These are phyloP conservation scores for Anacardium occidentale DNA, from an alignment of 345 rosid species.

Conservation along the genomic window DNA sequence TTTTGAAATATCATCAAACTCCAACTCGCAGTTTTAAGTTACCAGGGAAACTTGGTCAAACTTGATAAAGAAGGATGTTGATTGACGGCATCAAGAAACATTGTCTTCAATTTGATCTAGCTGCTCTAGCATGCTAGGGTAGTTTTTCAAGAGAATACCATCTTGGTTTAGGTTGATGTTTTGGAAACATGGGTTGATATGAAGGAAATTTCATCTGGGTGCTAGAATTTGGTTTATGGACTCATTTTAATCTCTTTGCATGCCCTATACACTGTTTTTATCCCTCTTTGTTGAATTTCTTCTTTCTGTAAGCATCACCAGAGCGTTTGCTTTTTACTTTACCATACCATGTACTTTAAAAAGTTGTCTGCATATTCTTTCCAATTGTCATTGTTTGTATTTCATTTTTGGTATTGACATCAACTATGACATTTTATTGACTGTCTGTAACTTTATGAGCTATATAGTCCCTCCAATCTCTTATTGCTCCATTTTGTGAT, in stretches of 20 bases:
- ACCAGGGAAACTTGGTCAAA: not conserved
- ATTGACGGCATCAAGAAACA: not conserved
- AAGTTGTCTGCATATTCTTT: not conserved
- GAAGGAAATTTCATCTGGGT: not conserved
- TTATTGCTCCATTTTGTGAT: not conserved
- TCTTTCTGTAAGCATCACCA: not conserved
- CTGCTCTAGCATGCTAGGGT: not conserved
- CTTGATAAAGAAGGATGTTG: not conserved
- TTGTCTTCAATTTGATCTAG: not conserved
- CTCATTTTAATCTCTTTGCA: not conserved
- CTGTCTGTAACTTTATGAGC: not conserved
- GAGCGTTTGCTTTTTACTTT: not conserved
- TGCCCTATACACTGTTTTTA: not conserved
- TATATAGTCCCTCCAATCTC: not conserved
- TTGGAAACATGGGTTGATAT: not conserved
- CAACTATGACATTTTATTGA: not conserved
- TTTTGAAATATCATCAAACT: not conserved
- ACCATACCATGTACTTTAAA: not conserved
- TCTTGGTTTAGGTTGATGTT: not conserved
- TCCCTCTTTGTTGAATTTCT: not conserved
- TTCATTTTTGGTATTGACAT: not conserved
- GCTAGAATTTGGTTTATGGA: not conserved
- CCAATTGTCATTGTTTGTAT: not conserved
- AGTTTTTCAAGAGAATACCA: not conserved
- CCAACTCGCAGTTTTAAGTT: not conserved